Conservation (phyloP, 2,329 filamentous ascomycete species). For the Colletotrichum incanum region DNA sequence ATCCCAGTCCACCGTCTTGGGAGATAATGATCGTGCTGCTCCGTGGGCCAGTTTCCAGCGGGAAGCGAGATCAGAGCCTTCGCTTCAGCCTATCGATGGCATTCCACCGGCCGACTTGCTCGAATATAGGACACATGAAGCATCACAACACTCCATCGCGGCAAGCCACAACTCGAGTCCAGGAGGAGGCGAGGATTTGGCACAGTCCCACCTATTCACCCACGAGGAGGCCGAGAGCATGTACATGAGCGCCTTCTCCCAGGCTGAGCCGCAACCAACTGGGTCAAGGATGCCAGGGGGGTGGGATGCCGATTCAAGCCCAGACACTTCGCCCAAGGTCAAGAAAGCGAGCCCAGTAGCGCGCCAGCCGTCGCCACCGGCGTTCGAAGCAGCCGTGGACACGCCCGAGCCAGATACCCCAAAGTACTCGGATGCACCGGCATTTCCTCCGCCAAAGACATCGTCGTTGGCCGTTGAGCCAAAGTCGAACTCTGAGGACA, state of each 20-base stretch:
- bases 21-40: constrained; percentile 48
- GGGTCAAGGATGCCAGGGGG: constrained; percentile 64
- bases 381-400: neutral
- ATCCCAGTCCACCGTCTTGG: constrained; percentile 37
- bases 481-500: constrained; percentile 25
- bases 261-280: constrained; percentile 54
- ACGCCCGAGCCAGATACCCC: neutral
- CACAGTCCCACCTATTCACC: constrained; percentile 79
- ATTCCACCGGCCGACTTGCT: neutral
- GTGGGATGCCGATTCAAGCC: constrained; percentile 61
- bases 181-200: constrained; percentile 64
- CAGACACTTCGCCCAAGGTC: constrained; percentile 14
- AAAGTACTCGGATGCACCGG: neutral
- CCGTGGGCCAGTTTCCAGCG: constrained; percentile 52
- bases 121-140: constrained; percentile 16
- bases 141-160: constrained; percentile 46
- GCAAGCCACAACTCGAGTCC: constrained; percentile 48
- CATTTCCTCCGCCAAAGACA: constrained; percentile 15
- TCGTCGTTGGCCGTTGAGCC: constrained; percentile 38
- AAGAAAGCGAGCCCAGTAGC: neutral
- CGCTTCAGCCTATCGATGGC: constrained; percentile 48
- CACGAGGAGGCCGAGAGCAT: constrained; percentile 89
- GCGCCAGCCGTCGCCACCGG: constrained; percentile 18
- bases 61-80: constrained; percentile 56
- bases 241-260: constrained; percentile 84